Evolutionary conservation across 495 filamentous ascomycete species (phyloP).

Genomic region (Extremus antarcticus): DNA sequence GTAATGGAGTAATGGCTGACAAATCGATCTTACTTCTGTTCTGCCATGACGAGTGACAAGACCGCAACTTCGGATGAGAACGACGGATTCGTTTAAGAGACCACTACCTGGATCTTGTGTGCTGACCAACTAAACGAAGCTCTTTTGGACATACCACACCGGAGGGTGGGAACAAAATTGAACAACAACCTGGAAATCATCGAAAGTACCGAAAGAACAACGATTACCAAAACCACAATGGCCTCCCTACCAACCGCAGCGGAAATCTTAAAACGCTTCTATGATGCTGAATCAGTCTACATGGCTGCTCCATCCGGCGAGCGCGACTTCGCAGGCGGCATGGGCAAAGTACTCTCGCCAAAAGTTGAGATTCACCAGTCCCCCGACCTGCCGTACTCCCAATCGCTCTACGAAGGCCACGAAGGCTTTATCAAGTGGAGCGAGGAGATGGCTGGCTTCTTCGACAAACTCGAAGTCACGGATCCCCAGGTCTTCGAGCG

Average conservation of each 20-base stretch:
- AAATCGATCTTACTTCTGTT: too few species aligned
- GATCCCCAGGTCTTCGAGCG: conserved; percentile 2
- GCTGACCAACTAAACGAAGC: neutral
- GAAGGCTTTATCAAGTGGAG: neutral
- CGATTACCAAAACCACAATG: neutral
- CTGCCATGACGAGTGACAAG: neutral
- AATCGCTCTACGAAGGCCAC: neutral
- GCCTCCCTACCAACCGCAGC: conserved; percentile 1
- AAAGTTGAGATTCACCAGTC: neutral
- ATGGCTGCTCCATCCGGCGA: neutral
- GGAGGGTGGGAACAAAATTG: neutral
- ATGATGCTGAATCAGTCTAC: conserved; percentile 3
- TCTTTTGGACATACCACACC: neutral
- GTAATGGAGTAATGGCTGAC: too few species aligned
- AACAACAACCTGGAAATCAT: neutral
- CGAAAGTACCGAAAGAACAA: neutral
- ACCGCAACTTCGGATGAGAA: neutral
- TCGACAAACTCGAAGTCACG: conserved; percentile 1
- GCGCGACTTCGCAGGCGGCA: conserved; percentile 2
- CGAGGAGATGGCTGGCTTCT: conserved; percentile 1
- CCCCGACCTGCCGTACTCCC: conserved; percentile 1
- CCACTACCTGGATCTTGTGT: neutral
- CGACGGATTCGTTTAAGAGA: too few species aligned
- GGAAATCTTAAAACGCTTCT: conserved; percentile 4
- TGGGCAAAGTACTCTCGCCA: neutral